phyloP scores from a whole-genome alignment of 176 grass and related monocot genomes.

The Oryza glaberrima region DNA sequence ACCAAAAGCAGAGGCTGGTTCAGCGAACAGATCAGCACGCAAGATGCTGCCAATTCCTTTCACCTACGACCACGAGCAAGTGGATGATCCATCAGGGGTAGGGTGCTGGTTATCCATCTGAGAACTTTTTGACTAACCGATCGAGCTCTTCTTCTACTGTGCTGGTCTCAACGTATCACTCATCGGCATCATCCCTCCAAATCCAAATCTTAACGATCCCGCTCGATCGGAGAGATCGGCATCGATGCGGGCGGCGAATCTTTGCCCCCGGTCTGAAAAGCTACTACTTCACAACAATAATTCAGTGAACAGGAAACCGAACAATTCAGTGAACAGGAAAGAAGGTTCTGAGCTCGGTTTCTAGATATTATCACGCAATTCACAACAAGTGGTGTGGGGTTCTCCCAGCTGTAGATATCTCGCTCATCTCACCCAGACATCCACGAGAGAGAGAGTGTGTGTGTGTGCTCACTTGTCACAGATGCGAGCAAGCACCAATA shows the following conservation, averaged over 20 bases:
- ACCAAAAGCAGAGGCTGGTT: not conserved
- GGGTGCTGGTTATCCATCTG: no score
- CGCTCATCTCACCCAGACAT: not conserved
- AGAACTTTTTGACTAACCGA: not conserved
- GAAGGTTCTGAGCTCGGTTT: slow-evolving; percentile 2
- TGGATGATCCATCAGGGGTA: not conserved
- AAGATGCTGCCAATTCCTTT: slow-evolving; percentile 18
- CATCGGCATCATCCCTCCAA: not conserved
- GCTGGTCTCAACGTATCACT: not conserved
- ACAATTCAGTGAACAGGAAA: not conserved
- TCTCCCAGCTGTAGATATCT: not conserved
- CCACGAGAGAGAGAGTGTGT: no score
- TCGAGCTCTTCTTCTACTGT: not conserved
- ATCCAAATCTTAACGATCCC: not conserved
- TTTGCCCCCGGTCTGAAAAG: slow-evolving; percentile 16
- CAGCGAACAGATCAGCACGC: slow-evolving; percentile 1
- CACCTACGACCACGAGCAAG: not conserved
- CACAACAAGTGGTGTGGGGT: slow-evolving; percentile 13
- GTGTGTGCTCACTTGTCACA: not conserved
- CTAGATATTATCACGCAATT: slow-evolving; percentile 42
- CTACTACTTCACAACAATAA: no score
- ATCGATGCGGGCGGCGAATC: slow-evolving; percentile 14
- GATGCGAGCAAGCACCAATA: slow-evolving; percentile 33
- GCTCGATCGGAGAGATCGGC: slow-evolving; percentile 15
- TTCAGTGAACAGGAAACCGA: not conserved